Conservation (phyloP, 768 basidiomycete species). For the Hygrophorus pudorinus region DNA sequence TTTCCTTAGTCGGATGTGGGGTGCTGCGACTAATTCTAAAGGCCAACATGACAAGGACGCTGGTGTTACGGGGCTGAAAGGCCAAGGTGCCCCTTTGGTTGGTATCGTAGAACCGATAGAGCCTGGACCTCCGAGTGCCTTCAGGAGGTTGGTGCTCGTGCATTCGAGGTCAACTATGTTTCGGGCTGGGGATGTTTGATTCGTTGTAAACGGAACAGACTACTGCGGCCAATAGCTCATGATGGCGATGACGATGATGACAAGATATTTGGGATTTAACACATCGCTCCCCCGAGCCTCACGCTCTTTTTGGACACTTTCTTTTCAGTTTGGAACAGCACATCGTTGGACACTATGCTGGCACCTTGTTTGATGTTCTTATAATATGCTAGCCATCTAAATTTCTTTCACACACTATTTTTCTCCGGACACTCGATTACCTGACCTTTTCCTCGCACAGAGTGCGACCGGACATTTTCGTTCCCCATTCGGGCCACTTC, state of each 20-base stretch:
- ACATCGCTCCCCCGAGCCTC: neutral
- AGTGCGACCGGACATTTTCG: no score
- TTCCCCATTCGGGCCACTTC: no score
- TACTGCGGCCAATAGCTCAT: no score
- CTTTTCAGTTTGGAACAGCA: constrained; percentile 9
- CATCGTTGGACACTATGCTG: constrained; percentile 8
- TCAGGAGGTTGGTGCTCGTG: constrained; percentile 21
- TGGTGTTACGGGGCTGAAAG: constrained; percentile 10
- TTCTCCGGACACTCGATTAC: neutral
- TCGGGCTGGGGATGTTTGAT: neutral
- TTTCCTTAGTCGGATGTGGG: constrained; percentile 72
- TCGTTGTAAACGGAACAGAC: no score
- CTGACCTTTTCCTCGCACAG: constrained; percentile 1
- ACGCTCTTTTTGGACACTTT: constrained; percentile 9
- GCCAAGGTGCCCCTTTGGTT: constrained; percentile 4
- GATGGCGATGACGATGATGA: neutral
- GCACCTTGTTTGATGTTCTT: constrained; percentile 4
- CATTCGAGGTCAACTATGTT: constrained; percentile 18
- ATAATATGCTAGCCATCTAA: constrained; percentile 18
- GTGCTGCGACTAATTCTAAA: constrained; percentile 32
- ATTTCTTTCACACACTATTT: constrained; percentile 3
- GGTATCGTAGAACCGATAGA: constrained; percentile 3
- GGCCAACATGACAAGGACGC: constrained; percentile 20
- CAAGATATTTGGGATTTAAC: neutral
- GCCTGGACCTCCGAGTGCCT: constrained; percentile 13